Percentiles rank a stretch among this genome's conserved stretches.
Conservation (phyloP, 768 basidiomycete species). For the Galerina sulciceps region DNA sequence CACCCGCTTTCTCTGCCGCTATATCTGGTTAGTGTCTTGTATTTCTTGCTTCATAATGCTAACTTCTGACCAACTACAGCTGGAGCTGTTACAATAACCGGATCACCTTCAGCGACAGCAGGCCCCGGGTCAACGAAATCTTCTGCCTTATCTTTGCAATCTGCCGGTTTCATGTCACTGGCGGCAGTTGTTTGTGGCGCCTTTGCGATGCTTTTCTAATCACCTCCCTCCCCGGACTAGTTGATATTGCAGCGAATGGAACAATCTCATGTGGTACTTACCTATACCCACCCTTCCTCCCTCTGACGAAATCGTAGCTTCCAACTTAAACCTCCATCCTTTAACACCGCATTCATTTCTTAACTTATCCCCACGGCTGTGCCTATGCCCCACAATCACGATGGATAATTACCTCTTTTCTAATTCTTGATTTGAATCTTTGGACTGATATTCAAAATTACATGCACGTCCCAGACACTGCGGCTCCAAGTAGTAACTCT, state of each 20-base stretch:
- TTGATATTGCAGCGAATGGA: neutral
- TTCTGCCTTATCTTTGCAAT: neutral
- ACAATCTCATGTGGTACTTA: constrained; percentile 1
- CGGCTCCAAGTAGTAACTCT: neutral
- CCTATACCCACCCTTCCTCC: neutral
- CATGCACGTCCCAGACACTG: neutral
- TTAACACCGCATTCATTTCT: constrained; percentile 8
- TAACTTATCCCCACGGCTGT: constrained; percentile 1
- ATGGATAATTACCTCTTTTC: neutral
- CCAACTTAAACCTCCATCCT: constrained; percentile 3
- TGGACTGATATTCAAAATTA: constrained; percentile 2
- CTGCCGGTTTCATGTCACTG: neutral
- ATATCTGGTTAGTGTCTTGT: constrained; percentile 17
- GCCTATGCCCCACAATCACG: neutral
- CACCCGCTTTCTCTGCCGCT: constrained; percentile 39
- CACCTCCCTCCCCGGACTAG: neutral
- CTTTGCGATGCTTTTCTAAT: constrained; percentile 5
- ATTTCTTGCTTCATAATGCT: neutral
- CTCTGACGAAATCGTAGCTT: neutral
- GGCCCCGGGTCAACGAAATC: constrained; percentile 1
- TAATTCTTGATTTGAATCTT: neutral
- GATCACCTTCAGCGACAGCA: neutral
- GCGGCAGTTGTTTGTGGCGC: constrained; percentile 3
- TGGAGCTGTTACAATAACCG: constrained; percentile 12
- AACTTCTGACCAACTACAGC: constrained; percentile 3